Evolutionary conservation across 2,329 filamentous ascomycete genomes (phyloP).

Genomic region (Ascochyta pisi): DNA sequence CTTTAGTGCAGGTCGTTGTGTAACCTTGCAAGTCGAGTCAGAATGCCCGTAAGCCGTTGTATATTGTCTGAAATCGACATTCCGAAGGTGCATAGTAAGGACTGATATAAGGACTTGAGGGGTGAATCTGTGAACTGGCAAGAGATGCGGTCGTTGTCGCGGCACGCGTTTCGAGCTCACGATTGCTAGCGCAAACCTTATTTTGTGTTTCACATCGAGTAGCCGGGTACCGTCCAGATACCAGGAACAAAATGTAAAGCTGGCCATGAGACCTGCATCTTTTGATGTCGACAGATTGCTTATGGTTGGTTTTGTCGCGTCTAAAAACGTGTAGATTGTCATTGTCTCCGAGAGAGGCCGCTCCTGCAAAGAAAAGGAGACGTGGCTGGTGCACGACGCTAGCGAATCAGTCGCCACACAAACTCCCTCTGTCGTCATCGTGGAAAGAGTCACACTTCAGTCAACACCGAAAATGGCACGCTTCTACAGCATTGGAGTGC

Average conservation of each 20-base stretch:
- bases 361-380: conserved; percentile 13
- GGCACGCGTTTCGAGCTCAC: conserved; percentile 2
- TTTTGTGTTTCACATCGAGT: conserved; percentile 6
- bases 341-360: background rate
- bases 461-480: conserved; percentile 2
- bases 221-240: background rate
- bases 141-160: conserved; percentile 2
- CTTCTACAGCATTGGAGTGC: background rate
- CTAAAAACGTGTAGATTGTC: background rate
- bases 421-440: conserved; percentile 30
- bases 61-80: background rate
- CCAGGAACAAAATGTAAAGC: background rate
- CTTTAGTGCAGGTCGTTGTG: conserved; percentile 1
- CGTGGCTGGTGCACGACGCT: conserved; percentile 18
- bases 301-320: background rate
- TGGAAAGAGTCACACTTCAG: conserved; percentile 20
- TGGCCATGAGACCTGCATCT: background rate
- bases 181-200: conserved; percentile 14
- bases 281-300: background rate
- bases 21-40: background rate
- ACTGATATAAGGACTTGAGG: conserved; percentile 6
- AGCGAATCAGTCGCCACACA: conserved; percentile 10
- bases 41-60: background rate
- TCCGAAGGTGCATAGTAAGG: background rate
- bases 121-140: background rate